Evolutionary conservation across 345 rosid genomes (phyloP).

Genomic region (Populus pruinosa): DNA sequence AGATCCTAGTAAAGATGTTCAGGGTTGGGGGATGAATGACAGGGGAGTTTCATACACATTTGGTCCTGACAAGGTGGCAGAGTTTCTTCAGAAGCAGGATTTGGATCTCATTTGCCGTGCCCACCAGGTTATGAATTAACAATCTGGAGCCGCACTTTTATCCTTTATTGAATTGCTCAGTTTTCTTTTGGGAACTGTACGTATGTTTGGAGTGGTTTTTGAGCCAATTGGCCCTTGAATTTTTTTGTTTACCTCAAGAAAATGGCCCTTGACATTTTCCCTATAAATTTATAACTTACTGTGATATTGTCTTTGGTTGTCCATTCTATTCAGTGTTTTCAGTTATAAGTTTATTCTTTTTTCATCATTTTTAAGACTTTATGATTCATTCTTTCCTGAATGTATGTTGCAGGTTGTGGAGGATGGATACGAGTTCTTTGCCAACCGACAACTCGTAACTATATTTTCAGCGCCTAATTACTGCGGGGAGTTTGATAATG

Average conservation of each 20-base stretch:
- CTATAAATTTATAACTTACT: background rate
- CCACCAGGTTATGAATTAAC: slow-evolving; percentile 57
- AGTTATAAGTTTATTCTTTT: background rate
- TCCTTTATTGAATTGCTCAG: background rate
- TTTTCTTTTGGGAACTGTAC: background rate
- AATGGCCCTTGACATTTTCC: background rate
- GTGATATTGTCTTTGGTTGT: background rate
- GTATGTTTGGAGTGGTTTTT: background rate
- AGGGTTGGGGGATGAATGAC: slow-evolving; percentile 85
- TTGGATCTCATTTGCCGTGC: slow-evolving; percentile 86
- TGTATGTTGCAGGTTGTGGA: slow-evolving; percentile 70
- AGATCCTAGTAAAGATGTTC: slow-evolving; percentile 67
- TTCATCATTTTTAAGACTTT: background rate
- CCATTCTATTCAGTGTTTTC: slow-evolving; percentile 4
- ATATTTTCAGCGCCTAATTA: slow-evolving; percentile 88
- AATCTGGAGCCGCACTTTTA: background rate
- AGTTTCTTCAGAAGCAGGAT: slow-evolving; percentile 72
- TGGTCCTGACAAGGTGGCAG: slow-evolving; percentile 70
- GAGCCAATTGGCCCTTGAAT: background rate
- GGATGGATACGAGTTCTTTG: slow-evolving; percentile 89
- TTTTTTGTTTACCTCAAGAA: background rate
- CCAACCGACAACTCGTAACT: slow-evolving; percentile 64
- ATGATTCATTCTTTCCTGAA: background rate
- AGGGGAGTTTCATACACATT: slow-evolving; percentile 80
- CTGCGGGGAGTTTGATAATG: slow-evolving; percentile 83